A percentile compares a stretch with the other conserved stretches of the same genome.
phyloP scores from a whole-genome alignment of 148 eudicot genomes.

The Chenopodium berlandieri region DNA sequence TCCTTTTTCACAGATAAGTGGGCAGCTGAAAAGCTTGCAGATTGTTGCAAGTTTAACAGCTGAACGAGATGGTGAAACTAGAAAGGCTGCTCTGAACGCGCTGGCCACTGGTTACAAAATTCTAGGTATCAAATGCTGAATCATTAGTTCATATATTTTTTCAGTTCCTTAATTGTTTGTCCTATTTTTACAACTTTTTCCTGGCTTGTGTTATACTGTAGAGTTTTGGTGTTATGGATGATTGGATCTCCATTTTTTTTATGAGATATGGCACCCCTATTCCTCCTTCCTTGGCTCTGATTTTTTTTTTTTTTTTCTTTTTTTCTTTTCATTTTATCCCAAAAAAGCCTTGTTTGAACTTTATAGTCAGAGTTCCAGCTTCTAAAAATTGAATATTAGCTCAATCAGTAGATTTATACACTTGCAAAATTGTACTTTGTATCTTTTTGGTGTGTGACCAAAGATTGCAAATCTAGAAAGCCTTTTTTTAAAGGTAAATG shows the following conservation, averaged over 20 bases:
- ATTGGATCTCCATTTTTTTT: background rate
- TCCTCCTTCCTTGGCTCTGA: no score
- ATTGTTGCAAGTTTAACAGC: conserved; percentile 91
- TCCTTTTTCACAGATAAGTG: conserved; percentile 54
- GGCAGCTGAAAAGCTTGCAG: conserved; percentile 89
- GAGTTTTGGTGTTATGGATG: background rate
- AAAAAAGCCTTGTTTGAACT: background rate
- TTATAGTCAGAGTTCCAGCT: background rate
- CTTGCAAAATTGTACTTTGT: background rate
- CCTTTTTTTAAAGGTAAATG: background rate
- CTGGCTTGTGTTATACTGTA: background rate
- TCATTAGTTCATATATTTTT: background rate
- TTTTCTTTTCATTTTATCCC: no score
- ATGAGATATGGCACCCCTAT: no score
- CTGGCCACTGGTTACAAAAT: conserved; percentile 91
- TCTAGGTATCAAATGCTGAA: conserved; percentile 53
- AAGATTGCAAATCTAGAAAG: background rate
- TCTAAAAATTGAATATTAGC: background rate
- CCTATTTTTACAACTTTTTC: background rate
- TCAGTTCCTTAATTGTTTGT: background rate
- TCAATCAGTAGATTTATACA: no score
- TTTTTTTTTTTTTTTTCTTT: no score
- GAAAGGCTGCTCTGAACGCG: conserved; percentile 88
- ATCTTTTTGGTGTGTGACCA: background rate
- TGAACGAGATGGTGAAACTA: conserved; percentile 91